phyloP scores from a whole-genome alignment of 192 early-diverging fungal species.

The Phycomyces nitens region DNA sequence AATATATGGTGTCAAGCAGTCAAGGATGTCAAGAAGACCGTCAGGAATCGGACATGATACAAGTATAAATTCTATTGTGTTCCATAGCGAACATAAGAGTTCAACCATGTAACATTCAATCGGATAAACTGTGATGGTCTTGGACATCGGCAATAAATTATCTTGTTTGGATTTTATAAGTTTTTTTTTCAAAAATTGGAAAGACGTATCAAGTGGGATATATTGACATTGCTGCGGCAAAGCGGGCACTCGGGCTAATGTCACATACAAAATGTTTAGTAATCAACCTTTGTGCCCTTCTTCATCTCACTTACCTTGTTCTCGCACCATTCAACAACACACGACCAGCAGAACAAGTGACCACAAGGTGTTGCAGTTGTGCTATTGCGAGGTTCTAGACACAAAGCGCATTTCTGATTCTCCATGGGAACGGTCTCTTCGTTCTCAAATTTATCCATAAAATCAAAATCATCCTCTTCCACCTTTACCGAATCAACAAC shows the following conservation, averaged over 20 bases:
- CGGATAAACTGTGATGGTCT: no score
- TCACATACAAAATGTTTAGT: background rate
- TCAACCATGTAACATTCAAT: no score
- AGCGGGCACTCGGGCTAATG: conserved; percentile 82
- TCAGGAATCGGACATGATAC: no score
- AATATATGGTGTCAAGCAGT: no score
- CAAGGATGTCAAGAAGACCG: no score
- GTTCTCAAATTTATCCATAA: conserved; percentile 29
- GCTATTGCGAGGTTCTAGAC: conserved; percentile 68
- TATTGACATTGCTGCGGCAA: conserved; percentile 76
- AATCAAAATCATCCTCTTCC: conserved; percentile 28
- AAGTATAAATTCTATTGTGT: no score
- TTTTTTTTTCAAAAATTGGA: conserved; percentile 60
- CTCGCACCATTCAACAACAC: conserved; percentile 89
- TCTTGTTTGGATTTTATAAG: no score
- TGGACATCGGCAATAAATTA: no score
- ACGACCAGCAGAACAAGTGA: conserved; percentile 95
- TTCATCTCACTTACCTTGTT: conserved; percentile 60
- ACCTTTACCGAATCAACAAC: conserved; percentile 25
- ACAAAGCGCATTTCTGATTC: conserved; percentile 77
- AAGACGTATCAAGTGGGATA: conserved; percentile 73
- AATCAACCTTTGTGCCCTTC: background rate
- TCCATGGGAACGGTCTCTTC: background rate
- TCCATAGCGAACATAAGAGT: no score
- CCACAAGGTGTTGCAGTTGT: conserved; percentile 90